Base-by-base conservation (phyloP, 495 filamentous ascomycete genomes). In the Lophiotrema nucula region DNA sequence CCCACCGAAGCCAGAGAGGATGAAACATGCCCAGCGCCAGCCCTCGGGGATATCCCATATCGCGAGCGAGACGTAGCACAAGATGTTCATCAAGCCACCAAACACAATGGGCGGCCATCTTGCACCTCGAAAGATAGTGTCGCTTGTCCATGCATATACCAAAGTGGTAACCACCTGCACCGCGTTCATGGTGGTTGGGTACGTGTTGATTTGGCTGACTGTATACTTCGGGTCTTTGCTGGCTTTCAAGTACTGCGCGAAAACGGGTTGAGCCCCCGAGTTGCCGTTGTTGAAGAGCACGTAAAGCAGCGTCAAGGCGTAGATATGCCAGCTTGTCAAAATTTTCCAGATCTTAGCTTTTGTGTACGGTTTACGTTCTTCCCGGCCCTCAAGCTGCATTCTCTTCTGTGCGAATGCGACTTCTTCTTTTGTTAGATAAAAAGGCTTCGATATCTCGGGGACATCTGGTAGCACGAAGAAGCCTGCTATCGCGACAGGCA, bases 391-490 rank as follows among this genome's bases (percentile, higher is more conserved):
- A 5, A 74, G 56, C 25, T 73, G 51, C 78, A 82, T 82, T 51
- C 79, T 11, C 24, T 55, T 26, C 10, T 21, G 18, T 0, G 76
- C 70, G 21, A 80, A 68, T 4, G 62, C 66, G n/a, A 79, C 62
- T 31, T 64, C 65, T 24, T 67, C 47, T 48, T 58, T 49, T 4
- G 46, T 49, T 5, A 69, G 47, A 38, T 67, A 69, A 18, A 58
- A 83, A 11, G 79, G 77, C 23, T 69, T 77, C 3, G 80, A 77
- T 35, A 81, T 86, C 56, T 84, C 78, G 0, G 81, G 83, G 0
- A 83, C 75, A 54, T 84, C 82, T 2, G 83, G 83, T 15, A 84
- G 70, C 27, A 85, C 54, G 47, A 83, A 81, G 67, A 79, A 85
- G 0, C 81, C 80, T 2, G 72, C 72, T 3, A 86, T 49, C 70